Evolutionary conservation across 305 asterid genomes (phyloP), one percentile per base, ranked within the genome.

Genomic region (Solanum hybrid): DNA sequence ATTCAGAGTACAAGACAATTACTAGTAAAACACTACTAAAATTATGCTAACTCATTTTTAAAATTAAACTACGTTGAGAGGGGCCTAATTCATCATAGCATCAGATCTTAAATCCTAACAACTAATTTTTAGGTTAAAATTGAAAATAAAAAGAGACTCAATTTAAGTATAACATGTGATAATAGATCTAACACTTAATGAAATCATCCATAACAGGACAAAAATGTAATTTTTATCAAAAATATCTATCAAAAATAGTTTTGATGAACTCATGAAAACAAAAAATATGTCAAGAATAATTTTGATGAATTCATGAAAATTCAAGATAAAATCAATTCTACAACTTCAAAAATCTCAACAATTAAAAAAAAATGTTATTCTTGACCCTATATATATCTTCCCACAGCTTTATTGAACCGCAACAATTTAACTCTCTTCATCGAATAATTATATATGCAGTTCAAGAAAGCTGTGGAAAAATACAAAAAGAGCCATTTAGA

Each of bases 391-490:
- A 88, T 92, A 22, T 92, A 91, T 93, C 93, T 94, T 94, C 94
- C 96, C 96, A 94, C 96, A 94, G 92, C 92, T 93, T 90, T 93
- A 91, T 93, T 94, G 96, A 94, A 94, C 96, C 71, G 88, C 95
- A 87, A 78, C 32, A 42, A 71, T 64, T 7, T n/a, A 79, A 79
- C 12, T 5, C 7, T 69, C 5, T 31, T 46, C 51, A 72, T 79
- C 80, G 10, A 79, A 7, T 10, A 5, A 78, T 35, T 89, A n/a
- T n/a, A n/a, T n/a, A 78, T 87, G 93, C 94, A 94, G 97, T 95
- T 95, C 97, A 95, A 95, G 97, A 95, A 95, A 95, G 97, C 97
- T 93, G 97, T 95, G 96, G 97, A 95, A 95, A 90, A 92, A 91
- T 79, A 95, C 89, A 92, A 92, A 93, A 91, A 92, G 93, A 86